Evolutionary conservation across 2,329 filamentous ascomycete genomes (phyloP).

Genomic region (Trichophyton mentagrophytes): DNA sequence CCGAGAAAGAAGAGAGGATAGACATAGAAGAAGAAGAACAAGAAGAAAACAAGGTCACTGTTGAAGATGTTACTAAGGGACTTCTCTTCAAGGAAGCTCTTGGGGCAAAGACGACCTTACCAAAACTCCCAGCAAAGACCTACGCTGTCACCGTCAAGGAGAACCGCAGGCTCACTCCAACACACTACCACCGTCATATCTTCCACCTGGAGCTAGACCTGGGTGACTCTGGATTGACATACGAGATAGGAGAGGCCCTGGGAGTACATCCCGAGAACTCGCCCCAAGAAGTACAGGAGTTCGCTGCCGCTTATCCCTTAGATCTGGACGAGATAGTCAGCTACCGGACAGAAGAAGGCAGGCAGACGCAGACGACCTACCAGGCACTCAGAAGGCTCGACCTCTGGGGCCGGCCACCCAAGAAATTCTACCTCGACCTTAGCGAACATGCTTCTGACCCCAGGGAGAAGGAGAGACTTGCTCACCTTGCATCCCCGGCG

Average conservation of each 20-base stretch:
- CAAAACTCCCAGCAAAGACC: conserved; percentile 76
- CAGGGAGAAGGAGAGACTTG: conserved; percentile 66
- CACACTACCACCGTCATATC: conserved; percentile 90
- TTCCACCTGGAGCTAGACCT: conserved; percentile 99
- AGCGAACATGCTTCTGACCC: conserved; percentile 75
- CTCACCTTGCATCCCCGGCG: conserved; percentile 61
- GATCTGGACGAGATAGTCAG: conserved; percentile 73
- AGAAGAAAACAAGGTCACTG: neutral
- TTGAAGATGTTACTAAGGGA: neutral
- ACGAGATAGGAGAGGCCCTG: conserved; percentile 93
- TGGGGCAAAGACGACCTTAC: conserved; percentile 57
- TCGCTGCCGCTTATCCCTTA: conserved; percentile 83
- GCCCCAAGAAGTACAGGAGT: conserved; percentile 59
- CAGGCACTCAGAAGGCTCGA: conserved; percentile 89
- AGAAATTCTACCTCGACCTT: conserved; percentile 92
- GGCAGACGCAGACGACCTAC: conserved; percentile 62
- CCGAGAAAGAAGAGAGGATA: neutral
- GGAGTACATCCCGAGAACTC: conserved; percentile 96
- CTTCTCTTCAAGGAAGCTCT: conserved; percentile 83
- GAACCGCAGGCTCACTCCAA: conserved; percentile 81
- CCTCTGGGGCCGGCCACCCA: conserved; percentile 91
- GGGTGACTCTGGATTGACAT: conserved; percentile 77
- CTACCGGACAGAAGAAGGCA: conserved; percentile 44
- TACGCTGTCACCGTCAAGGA: conserved; percentile 83
- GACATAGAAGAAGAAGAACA: neutral